Evolutionary conservation across 2,329 filamentous ascomycete species (phyloP).

Genomic region (Aspergillus bombycis): DNA sequence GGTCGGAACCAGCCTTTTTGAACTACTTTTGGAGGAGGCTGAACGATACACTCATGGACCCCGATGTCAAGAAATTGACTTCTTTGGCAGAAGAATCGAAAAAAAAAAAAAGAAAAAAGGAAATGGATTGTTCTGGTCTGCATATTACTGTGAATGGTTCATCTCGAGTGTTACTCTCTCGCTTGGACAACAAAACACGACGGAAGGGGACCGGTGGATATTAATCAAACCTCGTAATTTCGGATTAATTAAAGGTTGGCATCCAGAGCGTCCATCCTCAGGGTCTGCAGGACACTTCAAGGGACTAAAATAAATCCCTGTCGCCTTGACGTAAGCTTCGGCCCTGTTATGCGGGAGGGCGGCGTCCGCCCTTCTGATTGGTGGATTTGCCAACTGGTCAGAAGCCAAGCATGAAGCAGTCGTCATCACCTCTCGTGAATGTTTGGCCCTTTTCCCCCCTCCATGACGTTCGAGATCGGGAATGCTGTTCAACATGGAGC

Average conservation of each 20-base stretch:
- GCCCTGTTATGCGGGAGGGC: constrained; percentile 13
- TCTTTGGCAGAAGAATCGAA: too few species aligned
- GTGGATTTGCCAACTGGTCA: not conserved
- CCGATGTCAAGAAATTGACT: too few species aligned
- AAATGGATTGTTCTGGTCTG: too few species aligned
- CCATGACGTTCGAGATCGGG: not conserved
- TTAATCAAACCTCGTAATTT: not conserved
- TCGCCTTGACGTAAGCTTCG: constrained; percentile 26
- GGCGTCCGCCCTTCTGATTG: constrained; percentile 13
- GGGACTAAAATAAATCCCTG: constrained; percentile 10
- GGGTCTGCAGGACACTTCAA: not conserved
- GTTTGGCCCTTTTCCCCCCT: not conserved
- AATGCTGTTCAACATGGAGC: not conserved
- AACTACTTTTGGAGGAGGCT: not conserved
- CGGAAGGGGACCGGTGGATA: not conserved
- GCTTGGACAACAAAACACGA: not conserved
- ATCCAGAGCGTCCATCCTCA: not conserved
- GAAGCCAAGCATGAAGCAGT: constrained; percentile 13
- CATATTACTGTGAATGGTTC: too few species aligned
- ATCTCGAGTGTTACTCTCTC: not conserved
- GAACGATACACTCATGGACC: not conserved
- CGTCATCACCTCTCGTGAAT: constrained; percentile 11
- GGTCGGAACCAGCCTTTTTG: not conserved
- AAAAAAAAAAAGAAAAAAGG: too few species aligned
- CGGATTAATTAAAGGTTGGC: not conserved